phyloP scores from a whole-genome alignment of 75 land plant species.

The Pinus tabuliformis region DNA sequence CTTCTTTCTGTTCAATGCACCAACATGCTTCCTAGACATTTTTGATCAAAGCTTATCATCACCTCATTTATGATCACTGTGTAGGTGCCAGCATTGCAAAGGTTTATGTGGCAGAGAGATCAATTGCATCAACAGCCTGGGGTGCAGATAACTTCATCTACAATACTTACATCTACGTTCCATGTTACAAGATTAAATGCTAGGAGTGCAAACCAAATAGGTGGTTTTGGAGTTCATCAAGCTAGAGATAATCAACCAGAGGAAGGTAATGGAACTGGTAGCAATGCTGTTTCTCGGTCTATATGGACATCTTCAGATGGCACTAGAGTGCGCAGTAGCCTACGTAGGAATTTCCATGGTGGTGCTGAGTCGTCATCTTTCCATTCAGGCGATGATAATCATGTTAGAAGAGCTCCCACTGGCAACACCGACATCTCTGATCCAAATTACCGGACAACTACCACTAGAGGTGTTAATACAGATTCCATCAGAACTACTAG shows the following conservation, averaged over 20 bases:
- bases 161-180: slow-evolving; percentile 80
- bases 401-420: neutral
- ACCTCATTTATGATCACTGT: neutral
- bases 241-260: slow-evolving; percentile 15
- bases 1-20: neutral
- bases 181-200: slow-evolving; percentile 74
- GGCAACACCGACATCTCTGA: neutral
- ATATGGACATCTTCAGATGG: slow-evolving; percentile 5
- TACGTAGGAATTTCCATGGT: neutral
- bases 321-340: neutral
- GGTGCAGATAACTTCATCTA: slow-evolving; percentile 90
- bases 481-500: slow-evolving; percentile 3
- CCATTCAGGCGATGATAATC: neutral
- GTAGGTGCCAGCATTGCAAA: slow-evolving; percentile 93
- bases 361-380: neutral
- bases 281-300: neutral
- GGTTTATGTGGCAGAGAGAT: slow-evolving; percentile 58
- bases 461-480: slow-evolving; percentile 8
- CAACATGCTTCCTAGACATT: neutral
- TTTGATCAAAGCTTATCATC: neutral
- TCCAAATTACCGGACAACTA: neutral
- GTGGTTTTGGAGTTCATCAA: slow-evolving; percentile 14
- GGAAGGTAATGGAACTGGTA: slow-evolving; percentile 7
- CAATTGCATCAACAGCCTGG: slow-evolving; percentile 78
- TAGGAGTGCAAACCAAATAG: slow-evolving; percentile 19